phyloP scores from a whole-genome alignment of 495 filamentous ascomycete species.

The Oidiodendron maius region DNA sequence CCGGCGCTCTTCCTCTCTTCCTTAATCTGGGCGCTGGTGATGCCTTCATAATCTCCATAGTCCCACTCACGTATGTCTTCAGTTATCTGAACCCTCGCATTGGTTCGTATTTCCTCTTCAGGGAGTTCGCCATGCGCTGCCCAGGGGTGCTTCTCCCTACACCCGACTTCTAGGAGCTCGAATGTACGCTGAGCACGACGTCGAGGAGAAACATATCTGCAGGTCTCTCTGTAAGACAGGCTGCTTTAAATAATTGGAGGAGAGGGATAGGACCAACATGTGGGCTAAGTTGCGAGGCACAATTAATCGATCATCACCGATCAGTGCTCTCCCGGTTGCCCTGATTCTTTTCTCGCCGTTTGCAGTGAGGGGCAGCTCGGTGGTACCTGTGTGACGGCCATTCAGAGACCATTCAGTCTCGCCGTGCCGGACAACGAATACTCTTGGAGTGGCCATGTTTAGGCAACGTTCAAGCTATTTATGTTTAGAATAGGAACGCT shows the following conservation, averaged over 20 bases:
- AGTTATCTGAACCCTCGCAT: conserved; percentile 57
- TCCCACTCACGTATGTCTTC: conserved; percentile 89
- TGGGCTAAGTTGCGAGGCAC: conserved; percentile 75
- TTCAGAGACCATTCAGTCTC: conserved; percentile 98
- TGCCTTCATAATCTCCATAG: conserved; percentile 92
- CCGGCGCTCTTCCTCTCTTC: conserved; percentile 42
- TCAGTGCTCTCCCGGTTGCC: conserved; percentile 74
- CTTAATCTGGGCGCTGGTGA: conserved; percentile 68
- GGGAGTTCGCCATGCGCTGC: conserved; percentile 26
- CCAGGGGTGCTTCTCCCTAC: conserved; percentile 40
- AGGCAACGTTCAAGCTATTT: too few relatives aligned
- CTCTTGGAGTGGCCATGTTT: conserved; percentile 56
- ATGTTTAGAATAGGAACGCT: too few relatives aligned
- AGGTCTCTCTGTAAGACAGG: neutral
- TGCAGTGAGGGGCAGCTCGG: conserved; percentile 78
- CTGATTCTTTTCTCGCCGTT: conserved; percentile 81
- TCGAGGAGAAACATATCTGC: conserved; percentile 75
- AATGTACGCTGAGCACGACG: conserved; percentile 80
- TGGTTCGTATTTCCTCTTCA: conserved; percentile 33
- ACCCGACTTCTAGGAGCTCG: conserved; percentile 65
- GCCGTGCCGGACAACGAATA: conserved; percentile 88
- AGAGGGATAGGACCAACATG: conserved; percentile 42
- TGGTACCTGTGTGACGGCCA: conserved; percentile 81
- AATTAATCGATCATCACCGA: conserved; percentile 81
- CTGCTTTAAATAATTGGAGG: neutral